Conservation (phyloP, 2,329 filamentous ascomycete genomes). For the Pseudogymnoascus sp. region DNA sequence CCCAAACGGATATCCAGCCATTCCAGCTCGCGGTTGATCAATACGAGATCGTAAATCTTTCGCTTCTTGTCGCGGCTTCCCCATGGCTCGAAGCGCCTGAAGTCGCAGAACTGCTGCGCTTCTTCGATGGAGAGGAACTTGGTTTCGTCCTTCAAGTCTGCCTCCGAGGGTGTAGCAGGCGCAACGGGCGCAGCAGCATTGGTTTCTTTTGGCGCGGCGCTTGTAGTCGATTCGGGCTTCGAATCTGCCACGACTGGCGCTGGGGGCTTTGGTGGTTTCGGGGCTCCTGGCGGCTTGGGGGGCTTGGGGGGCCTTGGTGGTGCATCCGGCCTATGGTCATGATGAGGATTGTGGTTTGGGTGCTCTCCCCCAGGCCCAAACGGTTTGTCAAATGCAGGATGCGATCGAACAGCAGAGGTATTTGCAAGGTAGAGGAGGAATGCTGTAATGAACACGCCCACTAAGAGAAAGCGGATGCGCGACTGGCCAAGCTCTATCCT, state of each 20-base stretch:
- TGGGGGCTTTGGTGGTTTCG: neutral
- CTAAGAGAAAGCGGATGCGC: neutral
- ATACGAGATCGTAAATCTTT: constrained; percentile 54
- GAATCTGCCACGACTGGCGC: neutral
- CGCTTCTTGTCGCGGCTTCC: constrained; percentile 27
- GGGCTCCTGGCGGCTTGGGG: neutral
- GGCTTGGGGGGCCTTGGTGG: neutral
- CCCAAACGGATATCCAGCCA: constrained; percentile 58
- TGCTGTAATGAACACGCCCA: neutral
- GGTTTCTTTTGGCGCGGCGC: neutral
- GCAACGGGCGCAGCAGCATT: neutral
- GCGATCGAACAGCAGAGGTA: neutral
- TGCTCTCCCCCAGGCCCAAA: neutral
- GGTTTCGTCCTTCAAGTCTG: constrained; percentile 11
- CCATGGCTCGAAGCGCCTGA: constrained; percentile 31
- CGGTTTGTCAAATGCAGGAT: neutral
- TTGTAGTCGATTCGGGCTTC: neutral
- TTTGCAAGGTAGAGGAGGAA: neutral
- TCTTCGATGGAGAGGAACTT: constrained; percentile 2
- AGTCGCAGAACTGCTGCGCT: constrained; percentile 27
- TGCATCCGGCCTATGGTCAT: neutral
- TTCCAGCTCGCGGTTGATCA: constrained; percentile 57
- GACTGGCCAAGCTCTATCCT: neutral
- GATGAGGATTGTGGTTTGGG: neutral
- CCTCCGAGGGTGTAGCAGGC: neutral